These are phyloP conservation scores for Moelleriella libera DNA, from an alignment of 2,329 filamentous ascomycete genomes.

Conservation along the genomic window DNA sequence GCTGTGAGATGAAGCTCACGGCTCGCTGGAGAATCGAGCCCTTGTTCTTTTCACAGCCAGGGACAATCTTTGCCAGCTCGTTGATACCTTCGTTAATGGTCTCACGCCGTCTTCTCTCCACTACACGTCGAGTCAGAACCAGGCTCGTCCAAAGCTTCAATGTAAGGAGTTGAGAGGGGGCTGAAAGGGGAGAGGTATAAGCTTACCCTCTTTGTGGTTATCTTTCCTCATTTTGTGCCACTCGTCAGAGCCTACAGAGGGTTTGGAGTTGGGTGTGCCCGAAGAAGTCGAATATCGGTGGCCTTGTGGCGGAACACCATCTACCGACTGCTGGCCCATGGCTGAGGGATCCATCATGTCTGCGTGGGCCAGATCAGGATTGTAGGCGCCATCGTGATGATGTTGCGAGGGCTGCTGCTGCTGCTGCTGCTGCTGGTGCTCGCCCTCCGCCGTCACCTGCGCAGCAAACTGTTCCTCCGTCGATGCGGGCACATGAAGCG, in stretches of 20 bases:
- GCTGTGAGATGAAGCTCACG: constrained; percentile 84
- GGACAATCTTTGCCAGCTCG: constrained; percentile 93
- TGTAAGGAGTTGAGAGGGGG: background rate
- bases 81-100: constrained; percentile 99
- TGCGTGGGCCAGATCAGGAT: constrained; percentile 16
- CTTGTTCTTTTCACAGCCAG: constrained; percentile 97
- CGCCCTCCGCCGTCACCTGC: constrained; percentile 24
- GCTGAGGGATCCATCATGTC: constrained; percentile 12
- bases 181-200: background rate
- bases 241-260: constrained; percentile 86
- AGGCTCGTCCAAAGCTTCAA: background rate
- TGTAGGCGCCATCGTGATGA: constrained; percentile 17
- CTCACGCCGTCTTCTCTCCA: constrained; percentile 89
- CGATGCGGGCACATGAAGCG: constrained; percentile 40
- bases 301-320: constrained; percentile 20
- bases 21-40: constrained; percentile 89
- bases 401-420: background rate
- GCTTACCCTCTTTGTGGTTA: constrained; percentile 93
- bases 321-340: constrained; percentile 16
- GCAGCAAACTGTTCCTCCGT: constrained; percentile 46
- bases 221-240: constrained; percentile 97
- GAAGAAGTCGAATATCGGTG: constrained; percentile 21
- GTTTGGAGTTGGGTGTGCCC: constrained; percentile 46
- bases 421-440: constrained; percentile 5
- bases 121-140: constrained; percentile 31